Conservation (phyloP, 2,329 filamentous ascomycete genomes). For the Nigrospora sphaerica region DNA sequence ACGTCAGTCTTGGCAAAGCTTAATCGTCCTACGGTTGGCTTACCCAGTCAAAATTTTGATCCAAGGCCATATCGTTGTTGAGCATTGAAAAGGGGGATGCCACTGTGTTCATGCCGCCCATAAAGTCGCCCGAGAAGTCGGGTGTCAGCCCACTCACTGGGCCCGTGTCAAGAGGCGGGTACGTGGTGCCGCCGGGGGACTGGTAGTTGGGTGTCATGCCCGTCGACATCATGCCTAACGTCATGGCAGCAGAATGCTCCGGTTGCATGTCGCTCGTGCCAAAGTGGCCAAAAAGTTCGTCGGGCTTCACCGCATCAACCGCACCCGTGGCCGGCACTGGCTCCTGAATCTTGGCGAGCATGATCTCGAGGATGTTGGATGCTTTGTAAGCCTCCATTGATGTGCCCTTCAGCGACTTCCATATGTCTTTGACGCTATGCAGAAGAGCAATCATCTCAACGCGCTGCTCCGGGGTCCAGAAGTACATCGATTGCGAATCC, state of each 20-base stretch:
- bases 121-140: constrained; percentile 27
- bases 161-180: constrained; percentile 38
- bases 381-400: constrained; percentile 92
- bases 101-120: constrained; percentile 23
- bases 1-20: constrained; percentile 14
- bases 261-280: constrained; percentile 22
- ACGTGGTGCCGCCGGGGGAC: constrained; percentile 28
- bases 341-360: constrained; percentile 69
- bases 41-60: constrained; percentile 53
- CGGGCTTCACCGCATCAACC: constrained; percentile 9
- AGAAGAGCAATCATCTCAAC: constrained; percentile 71
- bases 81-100: constrained; percentile 48
- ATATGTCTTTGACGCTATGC: constrained; percentile 68
- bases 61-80: constrained; percentile 38
- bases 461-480: constrained; percentile 54
- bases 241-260: constrained; percentile 33
- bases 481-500: constrained; percentile 36
- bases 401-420: constrained; percentile 67
- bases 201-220: constrained; percentile 27
- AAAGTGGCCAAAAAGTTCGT: constrained; percentile 19
- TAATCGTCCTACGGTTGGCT: constrained; percentile 14
- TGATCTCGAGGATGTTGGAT: constrained; percentile 69
- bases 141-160: constrained; percentile 23
- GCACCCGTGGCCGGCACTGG: constrained; percentile 22
- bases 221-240: constrained; percentile 33